Evolutionary conservation across 169 alveolate species (phyloP).

Genomic region (Plasmodium gonderi): DNA sequence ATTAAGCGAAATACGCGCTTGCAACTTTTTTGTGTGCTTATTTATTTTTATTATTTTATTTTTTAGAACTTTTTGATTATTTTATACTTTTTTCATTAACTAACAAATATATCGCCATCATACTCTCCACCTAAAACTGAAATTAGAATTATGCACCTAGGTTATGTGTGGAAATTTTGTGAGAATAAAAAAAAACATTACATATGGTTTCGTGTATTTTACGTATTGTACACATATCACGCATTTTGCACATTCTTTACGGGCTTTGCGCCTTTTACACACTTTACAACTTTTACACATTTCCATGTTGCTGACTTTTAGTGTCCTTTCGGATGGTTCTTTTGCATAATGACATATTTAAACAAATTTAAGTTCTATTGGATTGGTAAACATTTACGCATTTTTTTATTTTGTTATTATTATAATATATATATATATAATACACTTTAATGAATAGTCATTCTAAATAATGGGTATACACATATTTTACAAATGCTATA

Average conservation of each 20-base stretch:
- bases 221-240: not conserved
- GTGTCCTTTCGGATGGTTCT: not conserved
- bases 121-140: conserved; percentile 21
- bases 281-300: conserved; percentile 1
- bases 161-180: not conserved
- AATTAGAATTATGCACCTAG: conserved; percentile 60
- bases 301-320: not conserved
- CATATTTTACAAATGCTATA: conserved; percentile 1
- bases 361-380: not conserved
- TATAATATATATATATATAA: not conserved
- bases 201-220: not conserved
- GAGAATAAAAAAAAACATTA: conserved; percentile 6
- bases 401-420: not conserved
- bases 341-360: not conserved
- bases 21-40: not conserved
- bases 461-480: not conserved
- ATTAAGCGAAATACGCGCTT: not conserved
- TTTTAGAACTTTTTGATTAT: not conserved
- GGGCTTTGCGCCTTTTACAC: not conserved
- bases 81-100: not conserved
- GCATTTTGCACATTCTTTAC: not conserved
- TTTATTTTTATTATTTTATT: not conserved
- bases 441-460: not conserved
- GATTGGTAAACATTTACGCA: not conserved
- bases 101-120: not conserved